Percentiles rank a stretch among this genome's conserved stretches.
phyloP scores from a whole-genome alignment of 805 yeast genomes.

The Alloascoidea hylecoeti region DNA sequence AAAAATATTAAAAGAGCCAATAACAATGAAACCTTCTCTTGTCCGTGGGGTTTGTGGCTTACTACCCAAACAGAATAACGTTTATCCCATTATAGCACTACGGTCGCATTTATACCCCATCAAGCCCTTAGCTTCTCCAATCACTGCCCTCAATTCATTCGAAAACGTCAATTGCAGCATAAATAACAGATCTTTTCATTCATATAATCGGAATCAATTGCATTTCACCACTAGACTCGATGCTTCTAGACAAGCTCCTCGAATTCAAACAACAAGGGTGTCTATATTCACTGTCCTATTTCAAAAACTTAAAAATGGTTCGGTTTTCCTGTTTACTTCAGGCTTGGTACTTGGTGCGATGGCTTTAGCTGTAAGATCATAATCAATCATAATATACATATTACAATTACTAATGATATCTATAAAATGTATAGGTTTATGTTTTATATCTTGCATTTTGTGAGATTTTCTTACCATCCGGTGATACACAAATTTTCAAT shows the following conservation, averaged over 20 bases:
- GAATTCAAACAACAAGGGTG: background rate
- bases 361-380: background rate
- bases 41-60: too few species aligned
- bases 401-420: too few species aligned
- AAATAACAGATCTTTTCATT: background rate
- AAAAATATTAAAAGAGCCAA: too few species aligned
- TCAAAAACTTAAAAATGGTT: background rate
- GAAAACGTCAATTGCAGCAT: background rate
- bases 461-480: constrained; percentile 78
- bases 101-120: background rate
- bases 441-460: constrained; percentile 64
- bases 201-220: background rate
- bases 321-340: background rate
- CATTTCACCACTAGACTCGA: background rate
- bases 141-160: background rate
- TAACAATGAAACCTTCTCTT: too few species aligned
- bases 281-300: background rate
- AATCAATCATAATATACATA: too few species aligned
- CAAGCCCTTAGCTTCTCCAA: background rate
- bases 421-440: constrained; percentile 2
- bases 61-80: too few species aligned
- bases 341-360: background rate
- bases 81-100: background rate
- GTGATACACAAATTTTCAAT: constrained; percentile 84
- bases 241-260: background rate